Base-by-base conservation (phyloP, 495 filamentous ascomycete species). In the Cercophora newfieldiana region DNA sequence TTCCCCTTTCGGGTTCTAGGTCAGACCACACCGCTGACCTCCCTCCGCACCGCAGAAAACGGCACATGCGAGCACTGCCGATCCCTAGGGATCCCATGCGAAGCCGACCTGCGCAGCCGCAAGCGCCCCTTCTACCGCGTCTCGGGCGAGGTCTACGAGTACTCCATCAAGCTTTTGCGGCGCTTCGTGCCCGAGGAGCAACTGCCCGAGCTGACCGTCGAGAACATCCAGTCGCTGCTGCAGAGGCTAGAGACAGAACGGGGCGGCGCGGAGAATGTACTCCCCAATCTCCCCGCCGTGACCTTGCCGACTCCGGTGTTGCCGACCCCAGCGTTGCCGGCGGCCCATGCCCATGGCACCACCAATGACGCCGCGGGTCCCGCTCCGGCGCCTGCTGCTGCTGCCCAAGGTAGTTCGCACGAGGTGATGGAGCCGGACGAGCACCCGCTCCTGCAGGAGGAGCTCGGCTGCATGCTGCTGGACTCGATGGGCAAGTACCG, bases 71-170 rank as follows among this genome's bases (percentile, higher is more conserved):
- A 62, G 18, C 28, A 62, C 59, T 62, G 59, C 59, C 21, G 25
- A 5, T 28, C 59, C 10, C 22, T 30, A 12, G 59, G 44, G 7
- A 62, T 62, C 59, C 59, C 59, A 2, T 62, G 59, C 44, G 59
- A 62, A 18, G 47, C n/a, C 1, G 59, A 62, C 44, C 59, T 51
- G 7, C n/a, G 24, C n/a, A 51, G 44, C 44, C 44, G 44, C 44
- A 62, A 62, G 24, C 59, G 47, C 44, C 59, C 59, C 21, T 62
- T 62, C 44, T 62, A 62, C 59, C 59, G 59, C 24, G 59, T 62
- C 31, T 62, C 47, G 59, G 59, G 59, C 47, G 59, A 62, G 21
- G 59, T 62, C 44, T 62, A 53, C 47, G 59, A 62, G 59, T 30
- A 62, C 59, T 62, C 59, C 6, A 62, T 62, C 59, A 62, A 62